These are phyloP conservation scores for Gossypium aridum DNA, from an alignment of 441 rosid genomes.

Conservation along the genomic window DNA sequence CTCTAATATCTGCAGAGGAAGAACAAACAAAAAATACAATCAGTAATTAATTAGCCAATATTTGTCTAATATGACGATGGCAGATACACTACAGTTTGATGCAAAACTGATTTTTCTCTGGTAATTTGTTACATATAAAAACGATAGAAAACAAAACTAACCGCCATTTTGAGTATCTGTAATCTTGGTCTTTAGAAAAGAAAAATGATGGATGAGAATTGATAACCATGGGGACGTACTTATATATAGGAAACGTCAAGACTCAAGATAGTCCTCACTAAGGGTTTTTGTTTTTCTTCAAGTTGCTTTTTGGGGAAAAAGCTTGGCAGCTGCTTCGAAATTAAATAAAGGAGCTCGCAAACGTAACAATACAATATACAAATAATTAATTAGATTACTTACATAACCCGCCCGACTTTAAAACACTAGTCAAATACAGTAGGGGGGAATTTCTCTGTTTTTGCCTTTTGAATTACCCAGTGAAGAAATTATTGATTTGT, in stretches of 20 bases:
- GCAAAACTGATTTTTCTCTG: background rate
- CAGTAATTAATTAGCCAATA: background rate
- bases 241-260: background rate
- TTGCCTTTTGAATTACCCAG: conserved; percentile 3
- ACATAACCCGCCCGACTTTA: background rate
- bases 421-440: background rate
- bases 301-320: conserved; percentile 29
- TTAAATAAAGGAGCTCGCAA: background rate
- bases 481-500: background rate
- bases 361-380: background rate
- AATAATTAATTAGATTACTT: too few species aligned
- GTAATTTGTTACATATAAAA: background rate
- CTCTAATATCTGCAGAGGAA: conserved; percentile 45
- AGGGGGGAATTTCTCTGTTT: background rate
- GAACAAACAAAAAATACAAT: background rate
- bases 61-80: background rate
- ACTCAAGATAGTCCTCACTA: conserved; percentile 1
- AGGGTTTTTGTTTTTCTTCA: conserved; percentile 5
- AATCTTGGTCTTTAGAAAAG: background rate
- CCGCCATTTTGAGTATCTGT: conserved; percentile 25
- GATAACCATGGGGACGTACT: background rate
- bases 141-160: conserved; percentile 15
- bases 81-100: background rate
- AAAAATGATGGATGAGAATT: background rate
- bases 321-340: conserved; percentile 28